Percentiles rank a stretch among this genome's conserved stretches.
Conservation (phyloP, 1,139 yeast species). For the Lodderomyces theae region DNA sequence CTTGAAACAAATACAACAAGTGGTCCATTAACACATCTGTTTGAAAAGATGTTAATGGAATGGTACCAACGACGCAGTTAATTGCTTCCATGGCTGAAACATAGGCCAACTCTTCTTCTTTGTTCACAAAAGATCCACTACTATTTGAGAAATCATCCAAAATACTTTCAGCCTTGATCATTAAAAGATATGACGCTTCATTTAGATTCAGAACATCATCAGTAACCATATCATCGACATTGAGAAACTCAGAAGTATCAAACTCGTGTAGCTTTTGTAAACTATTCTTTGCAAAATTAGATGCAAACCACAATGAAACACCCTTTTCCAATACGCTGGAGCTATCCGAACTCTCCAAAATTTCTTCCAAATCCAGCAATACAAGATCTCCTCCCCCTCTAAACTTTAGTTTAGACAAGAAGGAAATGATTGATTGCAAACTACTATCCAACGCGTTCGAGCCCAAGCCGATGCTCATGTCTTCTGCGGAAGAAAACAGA, state of each 20-base stretch:
- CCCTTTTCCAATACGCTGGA: slow-evolving; percentile 14
- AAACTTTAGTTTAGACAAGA: slow-evolving; percentile 13
- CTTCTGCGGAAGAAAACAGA: background rate
- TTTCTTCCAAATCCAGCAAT: slow-evolving; percentile 16
- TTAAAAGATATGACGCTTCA: slow-evolving; percentile 22
- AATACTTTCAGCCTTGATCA: slow-evolving; percentile 28
- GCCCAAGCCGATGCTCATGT: slow-evolving; percentile 10
- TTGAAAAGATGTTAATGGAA: slow-evolving; percentile 29
- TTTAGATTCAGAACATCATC: slow-evolving; percentile 12
- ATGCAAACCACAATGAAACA: slow-evolving; percentile 33
- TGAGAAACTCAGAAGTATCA: slow-evolving; percentile 26
- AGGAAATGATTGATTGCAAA: slow-evolving; percentile 4
- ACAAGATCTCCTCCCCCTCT: background rate
- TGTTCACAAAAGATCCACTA: slow-evolving; percentile 1
- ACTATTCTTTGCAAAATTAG: slow-evolving; percentile 14
- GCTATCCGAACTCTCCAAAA: slow-evolving; percentile 13
- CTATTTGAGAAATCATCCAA: slow-evolving; percentile 14
- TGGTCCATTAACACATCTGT: slow-evolving; percentile 32
- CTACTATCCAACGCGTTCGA: slow-evolving; percentile 10
- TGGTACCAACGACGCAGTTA: slow-evolving; percentile 22
- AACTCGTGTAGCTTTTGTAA: slow-evolving; percentile 15
- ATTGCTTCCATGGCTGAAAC: slow-evolving; percentile 33
- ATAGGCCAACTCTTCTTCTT: slow-evolving; percentile 22
- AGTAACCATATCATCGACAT: slow-evolving; percentile 17
- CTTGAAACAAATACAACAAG: slow-evolving; percentile 34